phyloP scores from a whole-genome alignment of 768 basidiomycete species.

The Pleurotus platypus region DNA sequence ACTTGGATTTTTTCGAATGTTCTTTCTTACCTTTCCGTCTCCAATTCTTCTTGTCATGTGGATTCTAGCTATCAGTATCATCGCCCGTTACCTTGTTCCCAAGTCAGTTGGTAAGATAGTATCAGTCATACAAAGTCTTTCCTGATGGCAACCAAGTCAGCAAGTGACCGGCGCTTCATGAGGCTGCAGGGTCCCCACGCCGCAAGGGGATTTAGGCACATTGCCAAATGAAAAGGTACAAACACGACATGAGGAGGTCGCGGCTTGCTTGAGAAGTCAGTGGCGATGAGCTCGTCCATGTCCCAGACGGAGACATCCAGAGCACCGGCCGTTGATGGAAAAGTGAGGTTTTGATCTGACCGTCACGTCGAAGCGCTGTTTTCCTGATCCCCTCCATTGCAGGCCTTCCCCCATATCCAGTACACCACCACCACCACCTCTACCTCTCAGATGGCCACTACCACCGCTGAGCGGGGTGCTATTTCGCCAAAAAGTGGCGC shows the following conservation, averaged over 20 bases:
- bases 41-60: not conserved
- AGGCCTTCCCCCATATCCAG: not conserved
- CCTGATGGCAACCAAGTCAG: not conserved
- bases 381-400: not conserved
- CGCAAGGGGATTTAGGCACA: conserved; percentile 3
- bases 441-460: not conserved
- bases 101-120: not conserved
- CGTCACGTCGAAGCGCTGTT: conserved; percentile 6
- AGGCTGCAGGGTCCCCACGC: not conserved
- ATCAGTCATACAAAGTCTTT: too few relatives aligned
- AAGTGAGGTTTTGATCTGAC: conserved; percentile 5
- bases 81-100: not conserved
- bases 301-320: not conserved
- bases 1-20: not conserved
- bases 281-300: not conserved
- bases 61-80: not conserved
- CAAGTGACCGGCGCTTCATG: not conserved
- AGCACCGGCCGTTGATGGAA: not conserved
- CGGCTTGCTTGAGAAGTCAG: not conserved
- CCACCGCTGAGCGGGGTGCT: not conserved
- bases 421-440: conserved; percentile 1
- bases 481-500: not conserved
- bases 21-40: not conserved
- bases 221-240: conserved; percentile 6
- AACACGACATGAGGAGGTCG: conserved; percentile 1